Percentiles rank a stretch among this genome's conserved stretches.
Evolutionary conservation across 371 early-diverging fungal genomes (phyloP).

Genomic region (Smittium culicis): DNA sequence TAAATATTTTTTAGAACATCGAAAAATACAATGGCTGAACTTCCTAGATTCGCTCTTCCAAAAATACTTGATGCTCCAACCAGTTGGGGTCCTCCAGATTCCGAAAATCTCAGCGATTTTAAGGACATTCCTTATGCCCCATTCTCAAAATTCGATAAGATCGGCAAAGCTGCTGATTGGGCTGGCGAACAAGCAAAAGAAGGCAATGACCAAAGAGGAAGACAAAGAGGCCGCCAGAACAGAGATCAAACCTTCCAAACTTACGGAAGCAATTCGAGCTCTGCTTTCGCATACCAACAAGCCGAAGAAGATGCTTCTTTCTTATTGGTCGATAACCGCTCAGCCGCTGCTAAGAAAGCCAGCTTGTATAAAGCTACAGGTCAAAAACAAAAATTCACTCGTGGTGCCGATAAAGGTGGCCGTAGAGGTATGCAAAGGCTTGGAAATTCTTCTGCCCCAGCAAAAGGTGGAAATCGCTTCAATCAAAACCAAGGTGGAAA

Average conservation of each 20-base stretch:
- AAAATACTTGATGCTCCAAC: constrained; percentile 46
- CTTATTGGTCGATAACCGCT: constrained; percentile 85
- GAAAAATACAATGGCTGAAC: constrained; percentile 21
- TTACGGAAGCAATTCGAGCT: constrained; percentile 72
- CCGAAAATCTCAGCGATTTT: constrained; percentile 43
- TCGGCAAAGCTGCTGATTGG: constrained; percentile 92
- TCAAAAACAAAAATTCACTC: constrained; percentile 8
- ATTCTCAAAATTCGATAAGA: constrained; percentile 86
- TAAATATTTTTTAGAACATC: too few relatives aligned
- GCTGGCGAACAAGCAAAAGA: constrained; percentile 43
- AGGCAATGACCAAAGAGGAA: constrained; percentile 43
- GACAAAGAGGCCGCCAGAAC: constrained; percentile 16
- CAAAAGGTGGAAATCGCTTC: neutral
- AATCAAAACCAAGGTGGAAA: constrained; percentile 13
- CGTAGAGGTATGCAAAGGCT: constrained; percentile 34
- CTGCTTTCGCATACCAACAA: constrained; percentile 79
- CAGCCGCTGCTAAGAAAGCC: constrained; percentile 52
- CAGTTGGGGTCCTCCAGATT: constrained; percentile 62
- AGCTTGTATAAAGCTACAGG: constrained; percentile 29
- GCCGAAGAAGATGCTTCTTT: constrained; percentile 90
- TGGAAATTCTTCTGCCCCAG: constrained; percentile 10
- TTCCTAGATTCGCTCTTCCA: constrained; percentile 49
- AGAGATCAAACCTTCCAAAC: constrained; percentile 47
- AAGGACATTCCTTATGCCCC: constrained; percentile 88
- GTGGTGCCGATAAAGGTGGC: constrained; percentile 31